These are phyloP conservation scores for Chlamydomonas reinhardtii DNA, from an alignment of 163 green algal genomes.

Conservation along the genomic window DNA sequence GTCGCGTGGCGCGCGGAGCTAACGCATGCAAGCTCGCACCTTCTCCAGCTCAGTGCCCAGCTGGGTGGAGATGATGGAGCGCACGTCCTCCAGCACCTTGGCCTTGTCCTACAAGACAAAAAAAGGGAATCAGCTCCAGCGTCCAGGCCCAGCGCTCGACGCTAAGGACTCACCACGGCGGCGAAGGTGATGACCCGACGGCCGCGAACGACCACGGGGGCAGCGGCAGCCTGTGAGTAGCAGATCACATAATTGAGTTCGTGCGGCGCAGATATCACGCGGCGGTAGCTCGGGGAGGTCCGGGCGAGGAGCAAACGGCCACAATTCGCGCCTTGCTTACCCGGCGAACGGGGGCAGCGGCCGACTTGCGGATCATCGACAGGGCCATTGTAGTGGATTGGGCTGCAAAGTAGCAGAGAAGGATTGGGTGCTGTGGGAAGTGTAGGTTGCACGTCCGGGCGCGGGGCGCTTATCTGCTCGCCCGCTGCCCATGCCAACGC, in stretches of 20 bases:
- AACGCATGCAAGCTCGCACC: constrained; percentile 58
- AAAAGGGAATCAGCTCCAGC: neutral
- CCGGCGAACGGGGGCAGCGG: constrained; percentile 3
- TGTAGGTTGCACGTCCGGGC: no score
- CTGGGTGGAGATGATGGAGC: constrained; percentile 94
- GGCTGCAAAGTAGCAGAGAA: neutral
- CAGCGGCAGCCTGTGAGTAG: neutral
- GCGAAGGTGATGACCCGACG: constrained; percentile 68
- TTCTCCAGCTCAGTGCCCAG: constrained; percentile 92
- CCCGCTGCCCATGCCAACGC: no score
- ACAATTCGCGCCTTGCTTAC: neutral
- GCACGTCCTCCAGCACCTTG: constrained; percentile 89
- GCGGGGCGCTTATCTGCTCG: no score
- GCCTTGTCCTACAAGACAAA: constrained; percentile 78
- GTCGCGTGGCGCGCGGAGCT: no score
- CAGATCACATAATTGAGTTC: neutral
- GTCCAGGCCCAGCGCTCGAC: no score
- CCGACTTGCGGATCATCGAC: constrained; percentile 39
- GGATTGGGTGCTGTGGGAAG: neutral
- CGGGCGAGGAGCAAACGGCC: no score
- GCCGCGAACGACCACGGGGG: constrained; percentile 61
- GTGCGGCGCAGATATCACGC: neutral
- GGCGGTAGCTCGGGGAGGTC: neutral
- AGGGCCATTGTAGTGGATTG: constrained; percentile 21
- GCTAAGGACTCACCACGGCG: constrained; percentile 60